A percentile compares a stretch with the other conserved stretches of the same genome.
Evolutionary conservation across 352 stramenopile species (phyloP).

Genomic region (Phytopythium oedochilum): DNA sequence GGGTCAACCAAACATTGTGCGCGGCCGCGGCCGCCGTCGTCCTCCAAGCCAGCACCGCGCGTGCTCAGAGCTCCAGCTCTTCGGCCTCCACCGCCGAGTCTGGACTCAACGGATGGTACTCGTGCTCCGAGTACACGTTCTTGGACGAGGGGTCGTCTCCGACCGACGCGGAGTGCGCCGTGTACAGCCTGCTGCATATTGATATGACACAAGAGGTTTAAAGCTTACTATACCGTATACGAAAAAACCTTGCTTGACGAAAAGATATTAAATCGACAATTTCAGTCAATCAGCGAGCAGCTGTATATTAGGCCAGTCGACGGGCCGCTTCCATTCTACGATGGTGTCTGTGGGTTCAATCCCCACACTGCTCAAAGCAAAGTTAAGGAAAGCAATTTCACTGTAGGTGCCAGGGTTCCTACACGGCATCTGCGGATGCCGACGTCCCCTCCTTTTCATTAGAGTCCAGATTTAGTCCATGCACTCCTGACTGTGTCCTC

Average conservation of each 20-base stretch:
- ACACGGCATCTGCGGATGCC: constrained; percentile 9
- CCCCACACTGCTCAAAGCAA: constrained; percentile 5
- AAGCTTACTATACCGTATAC: too few relatives aligned
- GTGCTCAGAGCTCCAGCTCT: not conserved
- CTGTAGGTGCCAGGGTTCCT: constrained; percentile 9
- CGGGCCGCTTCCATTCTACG: too few relatives aligned
- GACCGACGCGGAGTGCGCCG: constrained; percentile 22
- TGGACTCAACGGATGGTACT: constrained; percentile 25
- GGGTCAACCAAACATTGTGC: too few relatives aligned
- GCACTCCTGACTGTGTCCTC: too few relatives aligned
- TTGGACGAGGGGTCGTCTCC: constrained; percentile 9
- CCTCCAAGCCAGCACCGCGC: not conserved
- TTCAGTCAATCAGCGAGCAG: too few relatives aligned
- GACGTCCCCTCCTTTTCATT: constrained; percentile 8
- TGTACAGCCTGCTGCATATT: too few relatives aligned
- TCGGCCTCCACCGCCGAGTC: constrained; percentile 5
- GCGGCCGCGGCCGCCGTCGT: not conserved
- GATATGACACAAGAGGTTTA: too few relatives aligned
- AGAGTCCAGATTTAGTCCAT: too few relatives aligned
- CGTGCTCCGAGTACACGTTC: constrained; percentile 23
- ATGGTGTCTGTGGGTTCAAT: constrained; percentile 1
- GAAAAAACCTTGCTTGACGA: too few relatives aligned
- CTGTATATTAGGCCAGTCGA: too few relatives aligned
- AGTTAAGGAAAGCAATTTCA: constrained; percentile 11
- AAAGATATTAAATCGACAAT: too few relatives aligned